Conservation (phyloP, 192 early-diverging fungal species). For the Backusella mclennaniae region DNA sequence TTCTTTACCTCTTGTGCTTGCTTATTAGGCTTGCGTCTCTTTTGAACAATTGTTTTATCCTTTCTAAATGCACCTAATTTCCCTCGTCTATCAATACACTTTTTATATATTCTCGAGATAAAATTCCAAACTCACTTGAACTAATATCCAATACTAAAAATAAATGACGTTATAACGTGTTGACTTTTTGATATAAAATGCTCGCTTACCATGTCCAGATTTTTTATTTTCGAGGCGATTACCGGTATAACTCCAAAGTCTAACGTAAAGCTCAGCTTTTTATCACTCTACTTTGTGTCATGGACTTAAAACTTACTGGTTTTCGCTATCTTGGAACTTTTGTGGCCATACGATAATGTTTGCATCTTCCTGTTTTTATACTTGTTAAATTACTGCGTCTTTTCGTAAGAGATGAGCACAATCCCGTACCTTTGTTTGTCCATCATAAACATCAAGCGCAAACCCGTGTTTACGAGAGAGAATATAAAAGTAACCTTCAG, state of each 20-base stretch:
- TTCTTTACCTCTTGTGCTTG: slow-evolving; percentile 26
- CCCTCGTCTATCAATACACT: background rate
- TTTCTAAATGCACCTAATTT: slow-evolving; percentile 32
- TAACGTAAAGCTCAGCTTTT: background rate
- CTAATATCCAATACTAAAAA: slow-evolving; percentile 30
- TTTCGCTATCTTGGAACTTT: slow-evolving; percentile 40
- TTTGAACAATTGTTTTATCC: slow-evolving; percentile 34
- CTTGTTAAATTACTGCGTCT: background rate
- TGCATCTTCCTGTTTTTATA: slow-evolving; percentile 21
- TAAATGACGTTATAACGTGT: background rate
- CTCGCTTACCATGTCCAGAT: slow-evolving; percentile 32
- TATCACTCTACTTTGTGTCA: background rate
- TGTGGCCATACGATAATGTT: slow-evolving; percentile 39
- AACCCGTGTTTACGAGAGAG: slow-evolving; percentile 35
- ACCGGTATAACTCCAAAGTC: slow-evolving; percentile 33
- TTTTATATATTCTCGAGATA: background rate
- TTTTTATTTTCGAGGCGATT: slow-evolving; percentile 35
- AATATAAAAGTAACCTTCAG: slow-evolving; percentile 33
- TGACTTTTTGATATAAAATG: background rate
- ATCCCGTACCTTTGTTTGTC: slow-evolving; percentile 27
- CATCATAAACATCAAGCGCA: slow-evolving; percentile 37
- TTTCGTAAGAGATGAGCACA: background rate
- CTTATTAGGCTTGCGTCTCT: slow-evolving; percentile 20
- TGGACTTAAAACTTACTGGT: slow-evolving; percentile 26
- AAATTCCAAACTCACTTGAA: slow-evolving; percentile 14